Evolutionary conservation across 2,329 filamentous ascomycete genomes (phyloP), one percentile per base, ranked within the genome.

Genomic region (Diplodia corticola): DNA sequence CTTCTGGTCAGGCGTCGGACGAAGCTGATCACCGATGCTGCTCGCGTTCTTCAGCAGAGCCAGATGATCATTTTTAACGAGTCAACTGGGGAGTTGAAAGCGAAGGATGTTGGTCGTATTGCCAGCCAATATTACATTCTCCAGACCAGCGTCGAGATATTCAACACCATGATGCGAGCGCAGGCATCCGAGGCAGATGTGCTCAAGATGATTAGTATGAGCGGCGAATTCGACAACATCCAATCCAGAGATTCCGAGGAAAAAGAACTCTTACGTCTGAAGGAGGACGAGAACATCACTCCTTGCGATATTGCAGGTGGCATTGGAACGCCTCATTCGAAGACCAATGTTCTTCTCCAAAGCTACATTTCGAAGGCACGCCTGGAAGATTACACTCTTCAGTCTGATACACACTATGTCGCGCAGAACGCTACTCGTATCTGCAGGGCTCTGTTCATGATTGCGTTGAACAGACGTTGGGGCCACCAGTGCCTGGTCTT

Each of bases 51-150:
- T 50, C 93, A 97, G 74, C 86, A 93, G 74, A 96, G 92, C 71
- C 95, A 99, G 79, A 99, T 99, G 96, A 95, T 99, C 73, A 95
- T 99, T 66, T 99, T 94, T 82, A 97, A 99, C 70, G 95, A 98
- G 74, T 87, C 84, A 20, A 99, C 94, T 0, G 94, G 97, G 71
- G 94, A 97, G 73, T 86, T 99, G 9, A 89, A 92, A 67, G 91
- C 93, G 68, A 99, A 99, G 77, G 94, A 99, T 73, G 90, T 98
- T 60, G 95, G 95, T 3, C 89, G 95, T 17, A 99, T 99, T 76
- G 95, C 95, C 17, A 98, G 94, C 77, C 94, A 99, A 77, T 99
- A 90, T 75, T 99, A 99, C 74, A 94, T 99, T 57, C 84, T 96
- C 55, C 93, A 99, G 73, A 91, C 90, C 15, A 97, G 92, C 76